Evolutionary conservation across 768 basidiomycete species (phyloP).

Genomic region (Kwoniella shandongensis): DNA sequence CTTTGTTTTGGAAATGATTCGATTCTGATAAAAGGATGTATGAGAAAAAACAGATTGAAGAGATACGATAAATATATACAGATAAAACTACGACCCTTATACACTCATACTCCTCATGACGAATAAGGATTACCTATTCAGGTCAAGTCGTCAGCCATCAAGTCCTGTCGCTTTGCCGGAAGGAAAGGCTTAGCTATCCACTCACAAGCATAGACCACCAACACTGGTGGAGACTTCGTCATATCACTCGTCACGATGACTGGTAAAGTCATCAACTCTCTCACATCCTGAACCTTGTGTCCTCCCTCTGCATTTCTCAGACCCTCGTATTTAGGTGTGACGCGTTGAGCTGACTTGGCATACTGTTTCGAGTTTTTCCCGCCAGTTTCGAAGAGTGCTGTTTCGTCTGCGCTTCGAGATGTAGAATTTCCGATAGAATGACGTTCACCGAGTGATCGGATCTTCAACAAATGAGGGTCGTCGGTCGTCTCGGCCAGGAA

Average conservation of each 20-base stretch:
- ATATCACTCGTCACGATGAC: constrained; percentile 93
- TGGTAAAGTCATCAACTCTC: constrained; percentile 87
- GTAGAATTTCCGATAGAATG: constrained; percentile 61
- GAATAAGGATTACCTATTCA: constrained; percentile 16
- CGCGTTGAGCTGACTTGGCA: constrained; percentile 64
- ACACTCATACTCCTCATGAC: constrained; percentile 1
- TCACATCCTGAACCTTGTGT: constrained; percentile 95
- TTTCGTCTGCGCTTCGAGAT: constrained; percentile 79
- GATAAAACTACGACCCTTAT: not conserved
- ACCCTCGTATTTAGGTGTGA: constrained; percentile 79
- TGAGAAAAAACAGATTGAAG: no score
- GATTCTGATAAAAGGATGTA: no score
- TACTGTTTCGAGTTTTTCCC: constrained; percentile 73
- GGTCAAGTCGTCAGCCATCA: not conserved
- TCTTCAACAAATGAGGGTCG: constrained; percentile 91
- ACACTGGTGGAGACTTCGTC: constrained; percentile 89
- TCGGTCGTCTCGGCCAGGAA: constrained; percentile 95
- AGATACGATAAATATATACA: not conserved
- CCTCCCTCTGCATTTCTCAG: constrained; percentile 65
- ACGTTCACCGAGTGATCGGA: constrained; percentile 87
- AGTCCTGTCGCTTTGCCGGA: not conserved
- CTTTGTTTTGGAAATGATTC: no score
- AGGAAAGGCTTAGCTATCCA: not conserved
- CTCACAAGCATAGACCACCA: constrained; percentile 82
- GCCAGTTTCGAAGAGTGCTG: constrained; percentile 68